A percentile compares a stretch with the other conserved stretches of the same genome.
Conservation (phyloP, 768 basidiomycete genomes). For the Lactarius evosmus region DNA sequence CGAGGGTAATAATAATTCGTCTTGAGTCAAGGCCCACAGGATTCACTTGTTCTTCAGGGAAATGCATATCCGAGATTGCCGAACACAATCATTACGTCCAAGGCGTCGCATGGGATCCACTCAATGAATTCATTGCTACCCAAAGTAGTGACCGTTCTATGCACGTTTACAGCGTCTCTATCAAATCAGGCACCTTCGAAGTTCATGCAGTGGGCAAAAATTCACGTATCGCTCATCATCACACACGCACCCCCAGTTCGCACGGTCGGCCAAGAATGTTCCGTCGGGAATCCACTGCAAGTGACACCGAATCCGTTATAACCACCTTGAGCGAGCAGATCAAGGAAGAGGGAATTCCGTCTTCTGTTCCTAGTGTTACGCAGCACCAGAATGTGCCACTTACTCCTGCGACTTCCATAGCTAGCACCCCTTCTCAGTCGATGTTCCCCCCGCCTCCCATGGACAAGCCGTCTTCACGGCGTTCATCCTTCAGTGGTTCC, state of each 20-base stretch:
- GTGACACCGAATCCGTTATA: conserved; percentile 67
- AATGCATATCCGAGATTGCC: conserved; percentile 83
- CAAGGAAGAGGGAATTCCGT: conserved; percentile 46
- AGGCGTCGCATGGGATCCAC: conserved; percentile 97
- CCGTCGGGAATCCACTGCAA: conserved; percentile 68
- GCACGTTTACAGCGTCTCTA: conserved; percentile 85
- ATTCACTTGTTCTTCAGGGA: conserved; percentile 48
- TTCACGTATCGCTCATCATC: conserved; percentile 66
- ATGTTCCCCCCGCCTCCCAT: conserved; percentile 64
- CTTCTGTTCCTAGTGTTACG: conserved; percentile 32
- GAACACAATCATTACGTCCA: conserved; percentile 98
- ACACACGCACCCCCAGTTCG: conserved; percentile 66
- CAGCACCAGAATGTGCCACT: conserved; percentile 43
- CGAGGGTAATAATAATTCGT: conserved; percentile 40
- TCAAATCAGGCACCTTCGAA: conserved; percentile 78
- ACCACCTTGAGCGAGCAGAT: conserved; percentile 52
- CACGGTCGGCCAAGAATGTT: conserved; percentile 55
- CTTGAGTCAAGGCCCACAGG: conserved; percentile 3
- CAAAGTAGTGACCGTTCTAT: conserved; percentile 96
- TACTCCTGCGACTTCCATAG: conserved; percentile 66
- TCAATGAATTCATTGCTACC: conserved; percentile 96
- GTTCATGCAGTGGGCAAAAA: conserved; percentile 91
- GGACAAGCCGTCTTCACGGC: conserved; percentile 59
- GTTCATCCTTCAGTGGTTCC: conserved; percentile 71
- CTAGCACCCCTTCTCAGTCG: conserved; percentile 58